phyloP scores from a whole-genome alignment of 345 rosid genomes.

The Aethionema arabicum region DNA sequence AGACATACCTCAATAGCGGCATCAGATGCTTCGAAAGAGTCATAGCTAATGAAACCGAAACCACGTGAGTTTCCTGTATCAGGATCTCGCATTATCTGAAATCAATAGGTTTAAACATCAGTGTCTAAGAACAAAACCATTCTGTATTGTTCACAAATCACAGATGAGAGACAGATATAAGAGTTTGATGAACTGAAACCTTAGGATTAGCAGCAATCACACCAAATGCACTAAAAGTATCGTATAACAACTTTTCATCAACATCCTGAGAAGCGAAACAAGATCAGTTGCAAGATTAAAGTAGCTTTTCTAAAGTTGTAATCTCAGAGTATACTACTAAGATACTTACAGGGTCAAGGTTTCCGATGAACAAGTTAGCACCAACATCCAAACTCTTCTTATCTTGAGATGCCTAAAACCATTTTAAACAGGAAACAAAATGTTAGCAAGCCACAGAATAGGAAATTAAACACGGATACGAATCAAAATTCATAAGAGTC shows the following conservation, averaged over 20 bases:
- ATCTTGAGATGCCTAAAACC: constrained; percentile 89
- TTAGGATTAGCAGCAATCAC: constrained; percentile 94
- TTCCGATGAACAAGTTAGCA: constrained; percentile 95
- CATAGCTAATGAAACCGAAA: constrained; percentile 97
- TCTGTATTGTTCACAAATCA: background rate
- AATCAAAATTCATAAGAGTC: constrained; percentile 11
- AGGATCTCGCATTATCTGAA: constrained; percentile 97
- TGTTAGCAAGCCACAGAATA: background rate
- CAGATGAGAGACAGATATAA: background rate
- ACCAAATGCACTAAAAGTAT: constrained; percentile 98
- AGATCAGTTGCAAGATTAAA: constrained; percentile 24
- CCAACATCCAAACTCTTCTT: constrained; percentile 98
- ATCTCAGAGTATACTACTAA: background rate
- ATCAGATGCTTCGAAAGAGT: constrained; percentile 98
- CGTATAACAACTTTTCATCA: constrained; percentile 93
- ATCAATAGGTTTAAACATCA: constrained; percentile 20
- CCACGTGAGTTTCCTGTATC: constrained; percentile 98
- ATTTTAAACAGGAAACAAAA: constrained; percentile 9
- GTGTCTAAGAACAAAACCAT: constrained; percentile 13
- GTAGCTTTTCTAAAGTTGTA: background rate
- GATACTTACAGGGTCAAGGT: constrained; percentile 87
- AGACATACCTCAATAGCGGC: constrained; percentile 87
- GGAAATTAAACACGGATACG: background rate
- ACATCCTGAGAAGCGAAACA: constrained; percentile 64
- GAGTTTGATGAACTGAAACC: constrained; percentile 34